Base-by-base conservation (phyloP, 2,329 filamentous ascomycete species). In the Colletotrichum scovillei region DNA sequence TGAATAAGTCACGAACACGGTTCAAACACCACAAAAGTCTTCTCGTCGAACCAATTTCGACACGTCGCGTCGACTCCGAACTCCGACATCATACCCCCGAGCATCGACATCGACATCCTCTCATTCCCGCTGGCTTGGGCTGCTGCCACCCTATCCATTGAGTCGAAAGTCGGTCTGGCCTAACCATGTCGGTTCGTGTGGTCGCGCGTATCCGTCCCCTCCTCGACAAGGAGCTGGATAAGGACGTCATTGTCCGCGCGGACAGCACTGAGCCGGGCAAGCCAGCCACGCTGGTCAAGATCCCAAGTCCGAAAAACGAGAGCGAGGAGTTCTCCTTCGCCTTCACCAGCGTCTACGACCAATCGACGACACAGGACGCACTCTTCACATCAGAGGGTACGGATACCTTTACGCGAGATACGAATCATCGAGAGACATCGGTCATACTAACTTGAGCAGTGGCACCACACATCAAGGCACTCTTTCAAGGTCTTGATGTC, bases 221-320 rank as follows among this genome's bases (percentile, higher is more conserved):
- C 75, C 91, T 98, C 75, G 92, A 94, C 78, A 92, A 93, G 76
- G 97, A 98, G 86, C 87, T 93, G 72, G 94, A 97, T 80, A 93
- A 93, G 83, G 96, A 98, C 85, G 89, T 94, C 74, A 98, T 98
- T 77, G 92, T 98, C 76, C 87, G 85, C 62, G 89, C 91, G 9
- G 92, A 92, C 60, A 90, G 88, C 74, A 89, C 87, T 70, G 89
- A 92, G 64, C 85, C 89, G 59, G 89, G 89, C 76, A 89, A 88
- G 76, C 88, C 91, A 24, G 90, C 89, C 75, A 92, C 88, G 30
- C 85, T 97, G 35, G 91, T 98, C 79, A 93, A 93, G 81, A 97
- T 98, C 78, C 96, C 96, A 4, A 98, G 95, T 80, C 95, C 96
- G 0, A 98, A 97, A 86, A 98, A 98, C 79, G 94, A 94, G 76